Evolutionary conservation across 1,284 basidiomycete genomes (phyloP), one percentile per base, ranked within the genome.

Genomic region (Cryptococcus depauperatus): DNA sequence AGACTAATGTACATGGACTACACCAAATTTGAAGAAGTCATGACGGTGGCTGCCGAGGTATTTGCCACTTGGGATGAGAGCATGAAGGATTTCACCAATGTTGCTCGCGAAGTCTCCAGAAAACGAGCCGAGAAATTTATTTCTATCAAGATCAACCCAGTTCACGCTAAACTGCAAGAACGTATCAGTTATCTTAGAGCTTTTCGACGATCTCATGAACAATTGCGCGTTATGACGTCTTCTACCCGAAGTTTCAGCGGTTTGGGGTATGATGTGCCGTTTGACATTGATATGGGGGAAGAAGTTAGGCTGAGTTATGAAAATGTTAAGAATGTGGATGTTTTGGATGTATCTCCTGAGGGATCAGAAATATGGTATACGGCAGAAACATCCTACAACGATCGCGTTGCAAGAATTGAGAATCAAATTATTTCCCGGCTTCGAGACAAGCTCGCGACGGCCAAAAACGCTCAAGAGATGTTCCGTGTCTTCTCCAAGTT

Each of bases 401-500:
- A 97, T 68, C 84, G 92, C 13, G 91, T 98, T 6, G 85, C 93
- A 1, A 79, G 92, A 9, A 95, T 98, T 29, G 95, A 99, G 74
- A 97, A 95, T 72, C 92, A 93, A 66, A 96, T 98, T 66, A 98
- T 98, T 66, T 87, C 92, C 5, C 77, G 88, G 21, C 72, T 99
- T 43, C 78, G 92, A 28, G 91, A 96, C 68, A 77, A 89, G 48
- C 77, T 98, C 18, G 95, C 88, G n/a, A 93, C 89, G 9, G 92
- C 93, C 22, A 78, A 89, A 41, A 97, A 95, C 62, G 93, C 95
- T 2, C 93, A 95, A 64, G 93, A 97, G 74, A 98, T 97, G 92
- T 97, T 99, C 72, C 80, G 92, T 44, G 93, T 97, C 38, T 93
- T 99, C 70, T 93, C 89, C 5, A 95, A 95, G 71, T 98, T 97